Evolutionary conservation across 2,329 filamentous ascomycete genomes (phyloP), one percentile per base, ranked within the genome.

Genomic region (Escovopsis sp.): DNA sequence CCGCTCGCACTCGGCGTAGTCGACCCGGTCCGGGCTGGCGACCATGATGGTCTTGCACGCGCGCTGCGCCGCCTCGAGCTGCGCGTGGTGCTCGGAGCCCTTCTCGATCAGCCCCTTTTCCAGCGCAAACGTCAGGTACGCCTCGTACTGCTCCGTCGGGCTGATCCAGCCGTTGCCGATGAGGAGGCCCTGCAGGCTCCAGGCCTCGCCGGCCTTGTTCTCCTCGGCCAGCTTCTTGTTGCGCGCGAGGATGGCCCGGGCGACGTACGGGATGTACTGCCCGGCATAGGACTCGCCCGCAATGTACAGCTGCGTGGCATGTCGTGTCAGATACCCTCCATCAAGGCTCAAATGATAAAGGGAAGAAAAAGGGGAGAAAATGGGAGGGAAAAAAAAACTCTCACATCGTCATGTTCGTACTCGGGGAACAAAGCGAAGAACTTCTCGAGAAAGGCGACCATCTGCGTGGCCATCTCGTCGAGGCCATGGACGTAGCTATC

Each of bases 121-220:
- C 59, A 91, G 86, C 36, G 84, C 81, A 54, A 77, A 96, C 28
- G 80, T 73, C 9, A 95, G 67, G 57, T 95, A 95, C 0, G 89
- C 72, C 28, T 82, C 79, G 60, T 96, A 98, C 59, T 99, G 91
- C 39, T 95, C 85, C 7, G 68, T 67, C 1, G 89, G 88, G 2
- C 88, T 84, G 42, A 98, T 89, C 91, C 93, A 99, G 34, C 89
- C 91, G 58, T 98, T 99, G 43, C 93, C 93, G 47, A 99, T 96
- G 33, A 98, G 60, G 18, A 98, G 67, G 8, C 89, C 91, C 50
- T 80, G 73, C 26, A 99, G 65, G 40, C 82, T 81, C 91, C 89
- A 98, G 15, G 46, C 19, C 1, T 47, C 43, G 4, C 34, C 38
- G 6, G 38, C 33, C 10, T 37, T 37, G 18, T 42, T 32, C 18